Evolutionary conservation across 2,329 filamentous ascomycete species (phyloP).

Genomic region (Myriosclerotinia duriaeana): DNA sequence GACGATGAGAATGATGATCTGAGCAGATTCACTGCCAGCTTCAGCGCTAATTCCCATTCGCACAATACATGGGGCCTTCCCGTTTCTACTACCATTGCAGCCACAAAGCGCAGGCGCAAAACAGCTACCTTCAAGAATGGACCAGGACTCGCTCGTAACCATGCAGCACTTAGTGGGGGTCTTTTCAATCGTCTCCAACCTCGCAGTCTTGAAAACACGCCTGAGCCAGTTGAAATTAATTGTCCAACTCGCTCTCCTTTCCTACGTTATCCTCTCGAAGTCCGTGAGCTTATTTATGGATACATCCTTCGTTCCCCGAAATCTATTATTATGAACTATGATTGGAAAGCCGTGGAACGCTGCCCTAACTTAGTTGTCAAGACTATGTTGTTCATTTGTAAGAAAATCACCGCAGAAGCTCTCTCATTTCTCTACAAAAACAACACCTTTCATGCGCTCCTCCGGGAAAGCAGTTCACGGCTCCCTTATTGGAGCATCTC

Average conservation of each 20-base stretch:
- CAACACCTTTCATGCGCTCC: constrained; percentile 33
- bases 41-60: constrained; percentile 16
- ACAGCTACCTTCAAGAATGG: neutral
- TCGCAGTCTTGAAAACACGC: neutral
- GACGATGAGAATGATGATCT: constrained; percentile 25
- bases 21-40: constrained; percentile 8
- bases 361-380: constrained; percentile 23
- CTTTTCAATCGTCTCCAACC: neutral
- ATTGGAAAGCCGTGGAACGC: constrained; percentile 32
- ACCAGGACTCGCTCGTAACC: neutral
- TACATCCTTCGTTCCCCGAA: constrained; percentile 29
- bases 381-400: constrained; percentile 31
- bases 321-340: constrained; percentile 33
- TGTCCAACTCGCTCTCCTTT: constrained; percentile 27
- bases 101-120: constrained; percentile 18
- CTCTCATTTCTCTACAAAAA: constrained; percentile 33
- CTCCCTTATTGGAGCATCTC: constrained; percentile 7
- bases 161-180: neutral
- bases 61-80: constrained; percentile 24
- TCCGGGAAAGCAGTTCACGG: constrained; percentile 24
- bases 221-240: constrained; percentile 24
- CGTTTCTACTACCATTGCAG: neutral
- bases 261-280: constrained; percentile 32
- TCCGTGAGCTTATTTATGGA: constrained; percentile 35
- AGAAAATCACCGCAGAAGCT: constrained; percentile 33